Conservation (phyloP, 2,329 filamentous ascomycete species). For the Claviceps arundinis region DNA sequence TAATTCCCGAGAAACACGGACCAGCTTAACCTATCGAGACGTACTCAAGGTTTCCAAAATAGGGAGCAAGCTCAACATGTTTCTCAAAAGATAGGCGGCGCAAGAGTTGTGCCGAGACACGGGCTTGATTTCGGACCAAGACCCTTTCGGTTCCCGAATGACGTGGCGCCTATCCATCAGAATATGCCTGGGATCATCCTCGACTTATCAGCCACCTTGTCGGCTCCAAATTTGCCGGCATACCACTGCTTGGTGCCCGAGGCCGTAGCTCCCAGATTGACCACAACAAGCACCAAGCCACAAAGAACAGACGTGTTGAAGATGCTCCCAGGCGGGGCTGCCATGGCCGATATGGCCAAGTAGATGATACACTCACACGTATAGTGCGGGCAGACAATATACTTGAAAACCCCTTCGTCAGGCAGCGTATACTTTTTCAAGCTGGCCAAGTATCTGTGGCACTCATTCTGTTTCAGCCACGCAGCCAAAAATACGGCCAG, state of each 20-base stretch:
- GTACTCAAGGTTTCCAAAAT: slow-evolving; percentile 70
- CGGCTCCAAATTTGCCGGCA: slow-evolving; percentile 54
- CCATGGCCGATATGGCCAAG: slow-evolving; percentile 57
- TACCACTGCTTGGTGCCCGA: slow-evolving; percentile 71
- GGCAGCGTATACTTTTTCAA: slow-evolving; percentile 78
- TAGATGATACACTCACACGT: slow-evolving; percentile 81
- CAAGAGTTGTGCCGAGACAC: too few relatives aligned
- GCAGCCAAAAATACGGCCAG: slow-evolving; percentile 54
- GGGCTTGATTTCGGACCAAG: too few relatives aligned
- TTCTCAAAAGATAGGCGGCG: slow-evolving; percentile 20
- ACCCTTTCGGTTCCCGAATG: too few relatives aligned
- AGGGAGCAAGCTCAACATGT: slow-evolving; percentile 50
- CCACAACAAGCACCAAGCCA: slow-evolving; percentile 57
- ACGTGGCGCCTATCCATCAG: slow-evolving; percentile 15
- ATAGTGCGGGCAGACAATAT: slow-evolving; percentile 78
- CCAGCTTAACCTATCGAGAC: slow-evolving; percentile 73
- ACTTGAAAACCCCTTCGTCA: slow-evolving; percentile 54
- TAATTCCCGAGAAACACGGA: slow-evolving; percentile 46
- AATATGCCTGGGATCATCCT: slow-evolving; percentile 64
- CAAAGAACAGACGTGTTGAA: slow-evolving; percentile 63
- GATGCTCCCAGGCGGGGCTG: slow-evolving; percentile 51
- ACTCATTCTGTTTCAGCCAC: slow-evolving; percentile 61
- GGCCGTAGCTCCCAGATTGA: slow-evolving; percentile 75
- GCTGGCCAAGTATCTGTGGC: slow-evolving; percentile 55
- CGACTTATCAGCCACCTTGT: slow-evolving; percentile 50